Evolutionary conservation across 352 stramenopile species (phyloP).

Genomic region (Pythium guiyangense): DNA sequence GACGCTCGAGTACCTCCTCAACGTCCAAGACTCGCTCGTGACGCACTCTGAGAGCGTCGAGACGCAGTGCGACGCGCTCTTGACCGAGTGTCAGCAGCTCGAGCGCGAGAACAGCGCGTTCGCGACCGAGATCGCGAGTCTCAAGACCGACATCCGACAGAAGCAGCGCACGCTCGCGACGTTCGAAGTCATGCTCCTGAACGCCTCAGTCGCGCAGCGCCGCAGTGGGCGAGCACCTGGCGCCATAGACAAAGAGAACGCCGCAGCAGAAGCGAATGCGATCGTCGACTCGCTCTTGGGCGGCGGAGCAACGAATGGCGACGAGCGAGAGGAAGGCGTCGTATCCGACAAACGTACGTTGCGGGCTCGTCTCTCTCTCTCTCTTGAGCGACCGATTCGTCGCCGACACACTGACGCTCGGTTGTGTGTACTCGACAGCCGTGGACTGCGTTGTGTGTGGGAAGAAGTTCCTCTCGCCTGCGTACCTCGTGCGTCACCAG

Average conservation of each 20-base stretch:
- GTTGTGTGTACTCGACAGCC: constrained; percentile 14
- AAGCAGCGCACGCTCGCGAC: constrained; percentile 81
- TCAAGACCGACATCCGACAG: constrained; percentile 76
- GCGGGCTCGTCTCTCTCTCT: not conserved
- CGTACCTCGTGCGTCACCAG: constrained; percentile 73
- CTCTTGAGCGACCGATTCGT: too few species aligned
- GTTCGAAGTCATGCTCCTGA: constrained; percentile 77
- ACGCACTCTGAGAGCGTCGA: constrained; percentile 60
- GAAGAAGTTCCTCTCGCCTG: constrained; percentile 70
- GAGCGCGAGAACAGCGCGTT: constrained; percentile 59
- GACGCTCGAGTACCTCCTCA: constrained; percentile 78
- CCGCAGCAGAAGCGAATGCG: constrained; percentile 21
- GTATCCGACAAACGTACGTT: constrained; percentile 24
- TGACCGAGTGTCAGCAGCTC: constrained; percentile 54
- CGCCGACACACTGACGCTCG: not conserved
- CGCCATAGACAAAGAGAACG: constrained; percentile 39
- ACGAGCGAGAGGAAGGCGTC: constrained; percentile 7
- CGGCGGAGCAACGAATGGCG: not conserved
- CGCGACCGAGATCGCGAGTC: constrained; percentile 45
- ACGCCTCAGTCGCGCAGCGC: constrained; percentile 34
- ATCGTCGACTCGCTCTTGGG: constrained; percentile 32
- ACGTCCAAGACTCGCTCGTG: constrained; percentile 79
- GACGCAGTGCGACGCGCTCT: constrained; percentile 58
- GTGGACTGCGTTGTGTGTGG: constrained; percentile 59
- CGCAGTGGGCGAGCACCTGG: constrained; percentile 6